Base-by-base conservation (phyloP, 164 flowering plant genomes). In the Tetrastigma voinierianum region DNA sequence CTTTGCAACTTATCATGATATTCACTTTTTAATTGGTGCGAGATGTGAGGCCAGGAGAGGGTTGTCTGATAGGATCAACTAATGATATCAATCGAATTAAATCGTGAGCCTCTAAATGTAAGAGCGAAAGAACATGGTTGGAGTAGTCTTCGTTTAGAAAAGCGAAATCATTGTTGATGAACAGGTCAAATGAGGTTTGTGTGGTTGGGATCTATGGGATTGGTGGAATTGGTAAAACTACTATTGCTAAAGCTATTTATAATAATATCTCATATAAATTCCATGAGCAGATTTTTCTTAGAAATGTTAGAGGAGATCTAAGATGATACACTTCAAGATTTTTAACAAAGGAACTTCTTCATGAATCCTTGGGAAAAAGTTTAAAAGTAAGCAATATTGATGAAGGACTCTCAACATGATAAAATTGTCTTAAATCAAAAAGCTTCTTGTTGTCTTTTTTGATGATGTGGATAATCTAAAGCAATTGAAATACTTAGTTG, bases 41-140 rank as follows among this genome's bases (percentile, higher is more conserved):
- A 67, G 62, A 54, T 9, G 10, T 46, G 62, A 67, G 59, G 19
- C 62, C n/a, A n/a, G n/a, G n/a, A 57, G 62, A 57, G n/a, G 19
- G 24, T 67, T 0, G 20, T 67, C 25, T n/a, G 11, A 21, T n/a
- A 25, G 19, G 1, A 65, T 65, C 6, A n/a, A 17, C 53, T 55
- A 14, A 55, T 8, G 32, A 54, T 9, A 43, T 65, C 12, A 2
- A 9, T 10, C 43, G 24, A 10, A 45, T 1, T 55, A 10, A 17
- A 19, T 14, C 59, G 46, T 3, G 13, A 6, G 32, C 9, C 55
- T 12, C 19, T 32, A 20, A 52, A 32, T 45, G 40, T 51, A n/a
- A n/a, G n/a, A n/a, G 12, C n/a, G 45, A 6, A 24, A 57, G 23
- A 3, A 59, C 43, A 2, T 59, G 8, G 54, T 59, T 17, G 70